Base-by-base conservation (phyloP, 148 eudicot genomes). In the Cornus florida region DNA sequence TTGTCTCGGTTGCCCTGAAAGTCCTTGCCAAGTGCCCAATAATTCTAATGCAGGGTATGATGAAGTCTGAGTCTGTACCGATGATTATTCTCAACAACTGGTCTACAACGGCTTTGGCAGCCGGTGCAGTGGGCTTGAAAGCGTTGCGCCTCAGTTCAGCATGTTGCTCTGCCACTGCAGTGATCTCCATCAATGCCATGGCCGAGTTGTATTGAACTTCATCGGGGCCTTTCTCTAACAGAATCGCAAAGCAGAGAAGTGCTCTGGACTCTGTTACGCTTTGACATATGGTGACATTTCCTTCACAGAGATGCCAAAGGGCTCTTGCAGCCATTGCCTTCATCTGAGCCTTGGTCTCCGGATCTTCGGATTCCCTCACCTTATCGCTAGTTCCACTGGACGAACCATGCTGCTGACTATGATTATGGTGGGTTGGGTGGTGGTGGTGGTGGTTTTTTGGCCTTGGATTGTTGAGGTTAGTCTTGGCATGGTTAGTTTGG, bases 321-420 rank as follows among this genome's bases (percentile, higher is more conserved):
- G 80, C 80, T 77, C 74, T 59, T 0, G 80, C 80, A 4, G 80
- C 73, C 80, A 77, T 77, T 13, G 80, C 80, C 64, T 77, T 77
- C 80, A 77, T 77, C 38, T 77, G 53, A 50, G 64, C 73, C 24
- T 77, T 77, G 9, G 80, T 77, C 0, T 3, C 35, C 3, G 80
- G 80, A 38, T 77, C 80, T 62, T 77, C 80, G 12, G 28, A 56
- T n/a, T 77, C 74, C 68, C 80, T 69, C 23, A 67, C 56, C 73
- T 57, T 77, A 24, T 69, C 70, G 68, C 74, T 77, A 31, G 68
- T 62, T 74, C 74, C 80, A 5, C 22, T 35, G 17, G 69, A 32
- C 11, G 67, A 35, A 69, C 69, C 73, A 50, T 31, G 65, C 8
- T n/a, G 17, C 9, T 48, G 75, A 62, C 17, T 53, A n/a, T 50